A percentile compares a stretch with the other conserved stretches of the same genome.
Conservation (phyloP, 441 rosid genomes). For the Populus hybrid region DNA sequence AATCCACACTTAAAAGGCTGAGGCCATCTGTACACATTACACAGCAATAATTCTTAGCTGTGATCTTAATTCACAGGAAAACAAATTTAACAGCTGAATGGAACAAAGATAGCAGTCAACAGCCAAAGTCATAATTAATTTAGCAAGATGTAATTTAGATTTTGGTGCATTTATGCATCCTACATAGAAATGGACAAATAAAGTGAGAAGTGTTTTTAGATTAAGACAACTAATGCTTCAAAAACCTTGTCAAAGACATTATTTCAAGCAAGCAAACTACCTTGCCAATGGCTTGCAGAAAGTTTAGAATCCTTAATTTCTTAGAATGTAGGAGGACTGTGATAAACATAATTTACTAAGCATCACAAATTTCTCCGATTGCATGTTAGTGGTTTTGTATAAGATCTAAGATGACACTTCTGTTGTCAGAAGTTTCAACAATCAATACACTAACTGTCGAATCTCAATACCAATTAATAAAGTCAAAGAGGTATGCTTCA, state of each 20-base stretch:
- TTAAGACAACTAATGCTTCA: not conserved
- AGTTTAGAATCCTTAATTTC: not conserved
- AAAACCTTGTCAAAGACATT: not conserved
- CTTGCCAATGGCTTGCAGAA: not conserved
- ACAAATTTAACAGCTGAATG: no score
- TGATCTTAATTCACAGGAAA: no score
- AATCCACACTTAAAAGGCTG: not conserved
- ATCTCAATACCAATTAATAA: not conserved
- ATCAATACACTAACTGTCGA: not conserved
- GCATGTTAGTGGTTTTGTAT: no score
- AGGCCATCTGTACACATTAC: no score
- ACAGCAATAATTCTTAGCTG: no score
- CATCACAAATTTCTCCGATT: not conserved
- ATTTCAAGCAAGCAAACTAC: not conserved
- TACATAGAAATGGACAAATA: not conserved
- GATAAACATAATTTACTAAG: not conserved
- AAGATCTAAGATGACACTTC: not conserved
- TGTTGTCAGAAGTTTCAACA: not conserved
- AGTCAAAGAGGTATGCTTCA: not conserved
- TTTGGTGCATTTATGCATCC: not conserved
- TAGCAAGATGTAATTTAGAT: not conserved
- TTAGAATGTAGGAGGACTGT: not conserved
- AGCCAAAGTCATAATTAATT: no score
- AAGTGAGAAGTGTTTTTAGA: not conserved
- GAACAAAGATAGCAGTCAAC: no score